Evolutionary conservation across 129 eudicot genomes (phyloP), one percentile per base, ranked within the genome.

Genomic region (Artemisia annua): DNA sequence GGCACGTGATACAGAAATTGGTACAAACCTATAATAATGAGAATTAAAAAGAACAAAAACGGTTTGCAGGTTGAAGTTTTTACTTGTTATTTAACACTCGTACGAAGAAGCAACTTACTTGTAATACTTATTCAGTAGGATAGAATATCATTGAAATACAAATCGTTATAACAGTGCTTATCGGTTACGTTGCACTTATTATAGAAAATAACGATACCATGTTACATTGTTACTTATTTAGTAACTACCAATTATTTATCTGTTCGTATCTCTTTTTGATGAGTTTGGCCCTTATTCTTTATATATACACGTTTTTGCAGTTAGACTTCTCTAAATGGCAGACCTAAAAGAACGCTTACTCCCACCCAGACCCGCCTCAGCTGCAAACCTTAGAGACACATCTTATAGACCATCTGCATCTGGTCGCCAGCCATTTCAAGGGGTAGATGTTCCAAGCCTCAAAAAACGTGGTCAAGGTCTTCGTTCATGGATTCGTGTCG

Each of bases 401-500:
- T 85, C 96, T 7, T 69, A 80, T 62, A 73, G 91, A 22, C 85
- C 96, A 5, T 86, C 99, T 65, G 91, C 89, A 71, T 81, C 96
- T 35, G 94, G 91, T 50, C 96, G 99, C 24, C 85, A 77, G 66
- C 90, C 99, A 1, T 79, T 86, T 71, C 96, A 88, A 53, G 91
- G 87, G 11, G 90, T 95, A 22, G 99, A 90, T 73, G 94, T 95
- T 74, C 56, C 78, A 51, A 91, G 95, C 67, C 83, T 90, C 12
- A 95, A 95, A 67, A 95, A 95, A 62, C 91, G 99, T 15, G 99
- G 99, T 60, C 99, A 95, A 76, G 91, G 99, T 73, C 88, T 88
- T 66, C 91, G 99, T 39, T 91, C 99, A 56, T 95, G 99, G 99
- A 95, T 91, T 44, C 92, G 96, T 39, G 95, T 95, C 71, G 99